Base-by-base conservation (phyloP, 2,329 filamentous ascomycete genomes). In the Hypoxylon rubiginosum region DNA sequence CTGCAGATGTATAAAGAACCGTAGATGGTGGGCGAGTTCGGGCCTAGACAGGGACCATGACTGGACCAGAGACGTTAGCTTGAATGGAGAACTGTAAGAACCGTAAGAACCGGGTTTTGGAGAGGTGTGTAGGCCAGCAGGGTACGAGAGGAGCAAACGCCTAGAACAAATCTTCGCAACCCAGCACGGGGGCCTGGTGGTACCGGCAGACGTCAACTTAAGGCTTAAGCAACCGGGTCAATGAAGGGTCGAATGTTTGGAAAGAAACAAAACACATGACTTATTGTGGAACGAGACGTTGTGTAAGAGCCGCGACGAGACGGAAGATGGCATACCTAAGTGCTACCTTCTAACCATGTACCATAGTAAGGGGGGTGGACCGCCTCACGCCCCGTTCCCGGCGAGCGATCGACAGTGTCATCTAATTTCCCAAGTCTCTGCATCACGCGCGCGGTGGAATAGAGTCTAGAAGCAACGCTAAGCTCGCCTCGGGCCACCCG, bases 401-500 rank as follows among this genome's bases (percentile, higher is more conserved):
- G 39, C 30, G 56, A 54, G n/a, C 41, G 67, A 69, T 69, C 67
- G 51, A 59, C 67, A 61, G 34, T 36, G 54, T 62, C n/a, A 34
- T 61, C 52, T 68, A 68, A 70, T 68, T 70, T 70, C 56, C 43
- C 60, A 58, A 28, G 53, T 26, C 26, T 49, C 60, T 63, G 61
- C 59, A 66, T 53, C 34, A 43, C 30, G 24, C 46, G 64, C 58
- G 45, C 56, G 53, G 46, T 57, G 32, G 46, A 56, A 57, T 45
- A 62, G 46, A 67, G 67, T 70, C 67, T 68, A 70, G 67, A 70
- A 70, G 62, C 65, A 24, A 55, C 62, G 58, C 67, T 66, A 68
- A 49, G n/a, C 62, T 65, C 49, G 49, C 53, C 67, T 58, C 67
- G 65, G 67, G 51, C 45, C 59, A 62, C 49, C 58, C 67, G 64